Evolutionary conservation across 202 grass and related monocot genomes (phyloP).

Genomic region (Setaria viridis): DNA sequence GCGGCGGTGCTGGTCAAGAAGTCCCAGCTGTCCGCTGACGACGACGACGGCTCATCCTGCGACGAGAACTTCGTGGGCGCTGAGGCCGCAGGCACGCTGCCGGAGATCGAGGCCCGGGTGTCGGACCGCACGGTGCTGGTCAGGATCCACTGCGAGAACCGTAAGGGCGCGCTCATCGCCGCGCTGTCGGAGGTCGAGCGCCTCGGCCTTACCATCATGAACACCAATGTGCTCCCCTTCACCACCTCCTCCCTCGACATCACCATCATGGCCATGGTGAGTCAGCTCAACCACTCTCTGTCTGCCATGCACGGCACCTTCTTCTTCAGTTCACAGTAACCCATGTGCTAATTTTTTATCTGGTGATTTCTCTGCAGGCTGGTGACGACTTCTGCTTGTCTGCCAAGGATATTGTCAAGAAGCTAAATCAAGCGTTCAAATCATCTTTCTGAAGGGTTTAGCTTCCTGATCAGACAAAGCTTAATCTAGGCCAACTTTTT

Average conservation of each 20-base stretch:
- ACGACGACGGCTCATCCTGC: constrained; percentile 68
- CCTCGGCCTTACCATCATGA: constrained; percentile 76
- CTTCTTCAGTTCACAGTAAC: constrained; percentile 6
- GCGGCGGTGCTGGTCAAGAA: constrained; percentile 86
- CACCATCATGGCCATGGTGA: constrained; percentile 87
- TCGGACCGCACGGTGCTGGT: constrained; percentile 72
- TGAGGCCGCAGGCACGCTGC: constrained; percentile 46
- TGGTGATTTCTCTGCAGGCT: constrained; percentile 57
- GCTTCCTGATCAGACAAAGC: constrained; percentile 41
- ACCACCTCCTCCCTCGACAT: constrained; percentile 78
- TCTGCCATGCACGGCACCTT: background rate
- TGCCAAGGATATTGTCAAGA: constrained; percentile 91
- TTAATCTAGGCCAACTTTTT: constrained; percentile 58
- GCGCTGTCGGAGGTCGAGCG: constrained; percentile 72
- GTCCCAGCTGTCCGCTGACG: constrained; percentile 64
- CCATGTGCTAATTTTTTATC: constrained; percentile 35
- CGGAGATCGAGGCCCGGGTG: constrained; percentile 91
- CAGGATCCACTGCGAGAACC: constrained; percentile 96
- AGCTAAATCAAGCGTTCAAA: constrained; percentile 79
- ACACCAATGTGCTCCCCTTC: constrained; percentile 90
- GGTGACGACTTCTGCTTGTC: constrained; percentile 80
- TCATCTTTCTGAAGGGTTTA: constrained; percentile 56
- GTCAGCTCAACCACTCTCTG: constrained; percentile 8
- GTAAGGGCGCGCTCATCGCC: constrained; percentile 75
- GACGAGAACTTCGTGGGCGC: constrained; percentile 66